Base-by-base conservation (phyloP, 1,284 basidiomycete genomes). In the Porodaedalea pini region DNA sequence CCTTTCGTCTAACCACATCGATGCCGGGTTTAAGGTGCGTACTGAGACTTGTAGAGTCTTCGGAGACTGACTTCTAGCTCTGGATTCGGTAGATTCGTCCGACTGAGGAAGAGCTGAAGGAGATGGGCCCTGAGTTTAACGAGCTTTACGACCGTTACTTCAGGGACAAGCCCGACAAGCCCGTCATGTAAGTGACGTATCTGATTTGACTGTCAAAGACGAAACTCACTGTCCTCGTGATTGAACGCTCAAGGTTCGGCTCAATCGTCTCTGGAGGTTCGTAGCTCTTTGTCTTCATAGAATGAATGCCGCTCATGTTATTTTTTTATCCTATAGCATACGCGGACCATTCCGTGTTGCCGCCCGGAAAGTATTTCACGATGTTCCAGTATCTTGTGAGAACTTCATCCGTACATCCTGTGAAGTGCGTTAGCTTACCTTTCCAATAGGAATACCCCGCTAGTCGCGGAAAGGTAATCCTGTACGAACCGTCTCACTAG, bases 81-180 rank as follows among this genome's bases (percentile, higher is more conserved):
- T 48, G 10, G 7, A 19, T 21, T 4, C 0, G 13, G 0, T 60
- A 82, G 80, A 83, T 87, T 61, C 83, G 85, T 31, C 86, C 86
- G 0, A 83, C 80, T 0, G 79, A 79, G 63, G 80, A 77, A 59
- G 86, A 88, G 66, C 71, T 87, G 53, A 85, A 85, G 66, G 82
- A 85, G 69, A 86, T 88, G 84, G 85, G 85, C 17, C 83, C 84
- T n/a, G 85, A 86, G 62, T 87, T 87, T 71, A 83, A 84, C 62
- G 74, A 75, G 61, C 78, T 85, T 45, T 88, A 81, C 81, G 68
- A 87, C 65, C 76, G 56, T 25, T 86, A 86, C 71, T 88, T 86
- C 77, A 85, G 83, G 74, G 80, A 87, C 72, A 86, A 86, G 72
- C 85, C 85, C 56, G 85, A 88, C 75, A 87, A 86, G 74, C 85